Conservation (phyloP, 805 yeast genomes). For the Lipomyces yamanashiensis region DNA sequence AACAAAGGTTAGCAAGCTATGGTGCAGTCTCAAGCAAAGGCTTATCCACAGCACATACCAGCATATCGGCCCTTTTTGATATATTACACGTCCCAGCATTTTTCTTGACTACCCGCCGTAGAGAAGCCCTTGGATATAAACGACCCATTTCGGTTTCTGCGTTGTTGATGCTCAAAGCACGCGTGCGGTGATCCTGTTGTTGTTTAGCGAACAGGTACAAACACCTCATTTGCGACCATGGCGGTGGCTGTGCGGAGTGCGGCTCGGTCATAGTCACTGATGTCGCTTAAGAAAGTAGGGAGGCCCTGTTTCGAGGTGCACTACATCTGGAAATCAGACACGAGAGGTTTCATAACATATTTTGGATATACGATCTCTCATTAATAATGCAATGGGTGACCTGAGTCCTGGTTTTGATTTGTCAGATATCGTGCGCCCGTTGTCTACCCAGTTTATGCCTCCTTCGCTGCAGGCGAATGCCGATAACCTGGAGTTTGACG, state of each 20-base stretch:
- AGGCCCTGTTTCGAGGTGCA: too few relatives aligned
- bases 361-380: background rate
- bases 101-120: constrained; percentile 22
- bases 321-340: too few relatives aligned
- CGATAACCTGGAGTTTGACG: background rate
- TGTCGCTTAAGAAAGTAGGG: background rate
- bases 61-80: constrained; percentile 24
- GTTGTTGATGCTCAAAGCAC: background rate
- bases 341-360: background rate
- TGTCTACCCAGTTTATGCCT: constrained; percentile 23
- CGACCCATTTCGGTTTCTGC: constrained; percentile 16
- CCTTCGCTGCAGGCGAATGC: constrained; percentile 11
- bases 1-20: background rate
- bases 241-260: constrained; percentile 3
- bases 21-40: background rate
- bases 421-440: constrained; percentile 20
- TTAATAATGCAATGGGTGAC: constrained; percentile 20
- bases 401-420: constrained; percentile 27
- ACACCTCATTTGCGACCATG: background rate
- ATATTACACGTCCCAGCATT: constrained; percentile 10
- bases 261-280: background rate
- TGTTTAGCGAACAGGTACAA: background rate
- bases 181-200: background rate
- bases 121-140: constrained; percentile 26
- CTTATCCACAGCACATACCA: constrained; percentile 18